These are phyloP conservation scores for Penicillium expansum DNA, from an alignment of 2,329 filamentous ascomycete genomes.

Conservation along the genomic window DNA sequence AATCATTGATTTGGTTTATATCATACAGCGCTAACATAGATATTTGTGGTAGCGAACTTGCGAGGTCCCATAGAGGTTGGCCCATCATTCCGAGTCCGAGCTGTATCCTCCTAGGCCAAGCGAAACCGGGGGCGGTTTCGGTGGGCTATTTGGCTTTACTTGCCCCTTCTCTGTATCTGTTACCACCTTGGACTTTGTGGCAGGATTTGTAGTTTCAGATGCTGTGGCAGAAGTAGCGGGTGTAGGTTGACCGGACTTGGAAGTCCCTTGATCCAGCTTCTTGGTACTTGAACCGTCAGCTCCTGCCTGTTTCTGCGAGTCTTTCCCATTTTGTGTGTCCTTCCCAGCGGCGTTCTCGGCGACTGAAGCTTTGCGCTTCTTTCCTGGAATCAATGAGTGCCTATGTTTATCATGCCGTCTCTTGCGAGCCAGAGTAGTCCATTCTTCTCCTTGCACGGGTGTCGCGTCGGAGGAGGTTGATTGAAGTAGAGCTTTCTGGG, in stretches of 20 bases:
- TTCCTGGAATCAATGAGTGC: slow-evolving; percentile 40
- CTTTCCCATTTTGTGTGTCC: slow-evolving; percentile 4
- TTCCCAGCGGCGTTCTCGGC: slow-evolving; percentile 16
- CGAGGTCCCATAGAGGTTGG: not conserved
- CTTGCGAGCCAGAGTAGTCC: slow-evolving; percentile 52
- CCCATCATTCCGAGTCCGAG: slow-evolving; percentile 4
- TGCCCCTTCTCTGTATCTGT: not conserved
- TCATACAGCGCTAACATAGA: not conserved
- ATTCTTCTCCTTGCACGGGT: slow-evolving; percentile 45
- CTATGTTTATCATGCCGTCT: slow-evolving; percentile 51
- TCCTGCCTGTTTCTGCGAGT: slow-evolving; percentile 9
- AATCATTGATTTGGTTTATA: not conserved
- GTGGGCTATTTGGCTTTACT: not conserved
- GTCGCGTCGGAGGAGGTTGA: slow-evolving; percentile 34
- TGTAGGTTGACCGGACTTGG: not conserved
- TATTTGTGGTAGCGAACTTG: not conserved
- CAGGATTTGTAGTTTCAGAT: not conserved
- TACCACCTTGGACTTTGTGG: not conserved
- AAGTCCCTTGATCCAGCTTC: not conserved
- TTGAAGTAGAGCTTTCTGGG: slow-evolving; percentile 50
- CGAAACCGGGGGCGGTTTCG: not conserved
- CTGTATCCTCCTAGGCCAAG: slow-evolving; percentile 5
- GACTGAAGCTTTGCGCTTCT: slow-evolving; percentile 43
- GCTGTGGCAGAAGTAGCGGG: not conserved
- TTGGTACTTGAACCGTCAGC: slow-evolving; percentile 2